Percentiles rank a stretch among this genome's conserved stretches.
Conservation (phyloP, 1,139 yeast species). For the Eremothecium cymbalariae region DNA sequence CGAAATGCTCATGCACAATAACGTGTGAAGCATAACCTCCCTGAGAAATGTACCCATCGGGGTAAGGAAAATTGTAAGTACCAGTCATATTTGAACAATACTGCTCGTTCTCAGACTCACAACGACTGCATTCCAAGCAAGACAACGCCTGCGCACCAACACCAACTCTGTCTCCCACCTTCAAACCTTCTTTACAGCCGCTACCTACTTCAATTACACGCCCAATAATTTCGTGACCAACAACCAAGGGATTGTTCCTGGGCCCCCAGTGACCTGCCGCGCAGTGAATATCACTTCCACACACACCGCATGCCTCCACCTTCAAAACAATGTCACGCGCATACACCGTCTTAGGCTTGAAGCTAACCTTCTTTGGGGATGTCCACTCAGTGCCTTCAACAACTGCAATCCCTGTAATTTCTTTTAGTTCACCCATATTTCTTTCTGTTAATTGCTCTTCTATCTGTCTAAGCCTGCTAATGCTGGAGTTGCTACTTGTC, state of each 20-base stretch:
- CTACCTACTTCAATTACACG: constrained; percentile 38
- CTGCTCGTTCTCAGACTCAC: constrained; percentile 38
- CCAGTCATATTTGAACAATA: constrained; percentile 38
- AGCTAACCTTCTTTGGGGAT: constrained; percentile 36
- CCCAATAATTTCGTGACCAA: constrained; percentile 47
- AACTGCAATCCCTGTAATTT: constrained; percentile 37
- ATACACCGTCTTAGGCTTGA: constrained; percentile 30
- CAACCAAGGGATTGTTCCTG: constrained; percentile 33
- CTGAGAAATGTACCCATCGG: constrained; percentile 39
- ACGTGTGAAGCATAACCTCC: constrained; percentile 49
- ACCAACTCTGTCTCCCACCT: constrained; percentile 46
- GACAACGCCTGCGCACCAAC: constrained; percentile 43
- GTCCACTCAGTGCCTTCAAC: constrained; percentile 38
- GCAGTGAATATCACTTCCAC: constrained; percentile 46
- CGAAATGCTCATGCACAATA: constrained; percentile 40
- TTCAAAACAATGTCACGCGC: constrained; percentile 35
- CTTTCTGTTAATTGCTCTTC: too few relatives aligned
- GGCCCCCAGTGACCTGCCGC: constrained; percentile 36
- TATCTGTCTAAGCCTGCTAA: too few relatives aligned
- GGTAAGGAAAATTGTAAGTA: constrained; percentile 38
- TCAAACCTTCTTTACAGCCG: constrained; percentile 34
- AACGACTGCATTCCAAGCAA: constrained; percentile 39
- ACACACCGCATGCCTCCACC: constrained; percentile 45
- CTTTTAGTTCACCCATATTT: background rate
- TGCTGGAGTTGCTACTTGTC: too few relatives aligned